Base-by-base conservation (phyloP, 495 filamentous ascomycete genomes). In the Podospora didyma region DNA sequence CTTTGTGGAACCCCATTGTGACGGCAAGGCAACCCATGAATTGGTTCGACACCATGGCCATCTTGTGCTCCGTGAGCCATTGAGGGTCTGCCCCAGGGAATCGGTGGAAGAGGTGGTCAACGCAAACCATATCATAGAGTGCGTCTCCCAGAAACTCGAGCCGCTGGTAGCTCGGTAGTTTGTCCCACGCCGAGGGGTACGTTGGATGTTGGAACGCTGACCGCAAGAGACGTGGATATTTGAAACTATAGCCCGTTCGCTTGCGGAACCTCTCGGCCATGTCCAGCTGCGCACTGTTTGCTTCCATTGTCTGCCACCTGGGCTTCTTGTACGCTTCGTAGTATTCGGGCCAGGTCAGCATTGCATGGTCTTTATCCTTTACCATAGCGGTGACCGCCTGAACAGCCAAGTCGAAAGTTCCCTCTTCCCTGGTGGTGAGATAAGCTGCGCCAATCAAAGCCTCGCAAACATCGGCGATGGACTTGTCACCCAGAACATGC, bases 51-150 rank as follows among this genome's bases (percentile, higher is more conserved):
- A 94, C 93, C 92, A 98, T 96, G 10, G 95, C 92, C 91, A 96
- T 96, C 80, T 97, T 98, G 75, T 98, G 95, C 73, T 98, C 94
- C 1, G 94, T 98, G 31, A 98, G 80, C 94, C 94, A 98, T 67
- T 97, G 92, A 1, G 94, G 93, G 66, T 97, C 92, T 56, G 84
- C 85, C 45, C 82, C 78, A 0, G 91, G 90, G 66, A 87, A 89
- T 11, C 78, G 78, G 57, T 84, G 73, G 69, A 89, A 98, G 17
- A 98, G 74, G 58, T 88, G 82, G 51, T 90, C 86, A 52, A 98
- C 83, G 63, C 86, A 90, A 46, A 82, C 87, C 84, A 96, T 89
- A 64, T 98, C 94, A 2, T 96, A 80, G 16, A 98, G 77, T 2
- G 93, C 81, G 64, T 98, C 94, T 3, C 94, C 94, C 2, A 97